These are phyloP conservation scores for Cryptosporidium parvum DNA, from an alignment of 169 alveolate genomes.

Conservation along the genomic window DNA sequence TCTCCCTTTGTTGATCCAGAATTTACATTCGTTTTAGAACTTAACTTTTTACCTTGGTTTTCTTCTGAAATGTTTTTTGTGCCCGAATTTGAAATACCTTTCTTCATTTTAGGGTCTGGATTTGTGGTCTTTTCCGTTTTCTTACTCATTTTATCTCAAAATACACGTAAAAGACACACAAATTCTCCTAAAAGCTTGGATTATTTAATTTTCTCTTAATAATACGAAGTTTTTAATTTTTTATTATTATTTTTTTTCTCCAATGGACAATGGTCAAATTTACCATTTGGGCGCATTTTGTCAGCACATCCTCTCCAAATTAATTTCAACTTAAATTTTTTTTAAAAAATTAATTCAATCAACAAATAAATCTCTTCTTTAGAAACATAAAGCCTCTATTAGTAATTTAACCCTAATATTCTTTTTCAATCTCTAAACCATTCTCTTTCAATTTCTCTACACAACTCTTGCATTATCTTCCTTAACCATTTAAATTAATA, in stretches of 20 bases:
- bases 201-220: neutral
- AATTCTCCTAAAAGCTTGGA: neutral
- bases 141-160: neutral
- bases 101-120: constrained; percentile 1
- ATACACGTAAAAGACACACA: neutral
- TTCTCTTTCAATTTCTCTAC: neutral
- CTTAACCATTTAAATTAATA: neutral
- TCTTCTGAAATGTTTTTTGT: neutral
- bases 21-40: neutral
- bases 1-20: neutral
- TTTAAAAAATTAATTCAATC: no score
- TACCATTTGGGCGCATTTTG: constrained; percentile 8
- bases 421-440: no score
- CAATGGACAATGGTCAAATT: neutral
- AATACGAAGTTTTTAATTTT: neutral
- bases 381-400: neutral
- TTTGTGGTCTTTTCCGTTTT: neutral
- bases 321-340: neutral
- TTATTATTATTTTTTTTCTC: neutral
- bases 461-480: neutral
- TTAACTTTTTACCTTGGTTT: neutral
- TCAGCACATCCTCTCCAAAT: neutral
- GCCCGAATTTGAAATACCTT: neutral
- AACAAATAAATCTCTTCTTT: no score
- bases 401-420: no score